These are phyloP conservation scores for Aureobasidium sp. DNA, from an alignment of 2,329 filamentous ascomycete genomes.

Conservation along the genomic window DNA sequence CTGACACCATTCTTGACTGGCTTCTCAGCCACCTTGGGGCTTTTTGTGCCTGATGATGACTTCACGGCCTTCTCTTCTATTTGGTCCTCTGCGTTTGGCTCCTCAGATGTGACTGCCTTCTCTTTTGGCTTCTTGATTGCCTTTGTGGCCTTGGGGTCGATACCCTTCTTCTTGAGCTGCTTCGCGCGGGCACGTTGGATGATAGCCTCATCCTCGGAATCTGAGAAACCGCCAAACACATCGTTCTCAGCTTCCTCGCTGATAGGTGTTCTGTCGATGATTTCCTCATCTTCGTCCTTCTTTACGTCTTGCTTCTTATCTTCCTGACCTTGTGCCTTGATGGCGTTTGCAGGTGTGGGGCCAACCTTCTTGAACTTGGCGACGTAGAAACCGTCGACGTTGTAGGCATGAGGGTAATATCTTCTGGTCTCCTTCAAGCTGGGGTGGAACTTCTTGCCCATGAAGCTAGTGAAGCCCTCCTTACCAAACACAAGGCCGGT, in stretches of 20 bases:
- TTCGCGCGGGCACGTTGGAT: conserved; percentile 41
- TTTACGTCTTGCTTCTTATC: conserved; percentile 26
- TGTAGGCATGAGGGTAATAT: conserved; percentile 87
- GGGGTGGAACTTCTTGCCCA: conserved; percentile 85
- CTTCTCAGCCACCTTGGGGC: conserved; percentile 16
- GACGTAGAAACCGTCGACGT: conserved; percentile 97
- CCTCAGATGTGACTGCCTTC: not conserved
- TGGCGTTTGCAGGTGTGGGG: conserved; percentile 59
- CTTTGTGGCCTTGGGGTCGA: conserved; percentile 36
- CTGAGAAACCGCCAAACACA: conserved; percentile 45
- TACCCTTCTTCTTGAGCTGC: conserved; percentile 40
- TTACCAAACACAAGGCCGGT: conserved; percentile 85
- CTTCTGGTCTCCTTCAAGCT: conserved; percentile 75
- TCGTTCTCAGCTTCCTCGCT: conserved; percentile 33
- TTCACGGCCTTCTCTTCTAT: conserved; percentile 22
- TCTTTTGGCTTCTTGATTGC: conserved; percentile 21
- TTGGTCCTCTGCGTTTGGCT: conserved; percentile 14
- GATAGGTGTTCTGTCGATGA: conserved; percentile 65
- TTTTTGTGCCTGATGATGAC: conserved; percentile 1
- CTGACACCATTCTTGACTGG: conserved; percentile 10
- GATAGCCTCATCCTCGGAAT: conserved; percentile 43
- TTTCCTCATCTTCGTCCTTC: conserved; percentile 27
- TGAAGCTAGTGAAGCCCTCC: conserved; percentile 84
- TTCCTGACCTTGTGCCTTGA: conserved; percentile 33
- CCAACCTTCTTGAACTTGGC: conserved; percentile 94